Percentiles rank a stretch among this genome's conserved stretches.
Evolutionary conservation across 2,329 filamentous ascomycete genomes (phyloP).

Genomic region (Ophiocordyceps camponoti-saundersi): DNA sequence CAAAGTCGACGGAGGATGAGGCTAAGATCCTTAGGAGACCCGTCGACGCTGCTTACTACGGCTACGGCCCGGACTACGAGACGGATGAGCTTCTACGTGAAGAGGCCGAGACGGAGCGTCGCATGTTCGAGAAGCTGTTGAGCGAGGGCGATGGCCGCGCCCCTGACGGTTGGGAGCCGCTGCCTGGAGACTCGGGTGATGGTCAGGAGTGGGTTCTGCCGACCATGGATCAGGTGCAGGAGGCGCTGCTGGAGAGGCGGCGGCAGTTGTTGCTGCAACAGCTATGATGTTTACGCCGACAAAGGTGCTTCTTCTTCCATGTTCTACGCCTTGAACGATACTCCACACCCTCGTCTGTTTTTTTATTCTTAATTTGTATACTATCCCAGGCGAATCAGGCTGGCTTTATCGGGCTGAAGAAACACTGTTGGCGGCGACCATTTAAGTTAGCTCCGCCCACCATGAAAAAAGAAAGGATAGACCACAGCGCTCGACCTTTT

Average conservation of each 20-base stretch:
- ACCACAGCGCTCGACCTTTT: no score
- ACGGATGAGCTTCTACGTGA: conserved; percentile 66
- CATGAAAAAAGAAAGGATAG: no score
- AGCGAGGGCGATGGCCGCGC: conserved; percentile 35
- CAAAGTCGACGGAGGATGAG: conserved; percentile 45
- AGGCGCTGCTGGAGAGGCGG: conserved; percentile 77
- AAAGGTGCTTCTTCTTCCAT: no score
- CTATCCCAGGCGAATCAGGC: no score
- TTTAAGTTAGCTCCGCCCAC: no score
- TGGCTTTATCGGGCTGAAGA: no score
- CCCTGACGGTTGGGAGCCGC: conserved; percentile 60
- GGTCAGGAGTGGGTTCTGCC: conserved; percentile 71
- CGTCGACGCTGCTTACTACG: conserved; percentile 91
- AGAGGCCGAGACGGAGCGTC: conserved; percentile 68
- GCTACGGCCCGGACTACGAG: conserved; percentile 85
- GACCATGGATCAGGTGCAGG: conserved; percentile 80
- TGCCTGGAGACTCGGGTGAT: conserved; percentile 78
- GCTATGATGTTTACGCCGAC: conserved; percentile 24
- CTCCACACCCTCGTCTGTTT: no score
- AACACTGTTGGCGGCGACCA: no score
- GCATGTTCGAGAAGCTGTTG: conserved; percentile 55
- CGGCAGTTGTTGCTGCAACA: conserved; percentile 74
- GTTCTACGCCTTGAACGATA: no score
- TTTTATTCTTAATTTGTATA: no score
- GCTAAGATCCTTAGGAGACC: conserved; percentile 54